phyloP scores from a whole-genome alignment of 2,329 filamentous ascomycete genomes.

The Talaromyces funiculosus region DNA sequence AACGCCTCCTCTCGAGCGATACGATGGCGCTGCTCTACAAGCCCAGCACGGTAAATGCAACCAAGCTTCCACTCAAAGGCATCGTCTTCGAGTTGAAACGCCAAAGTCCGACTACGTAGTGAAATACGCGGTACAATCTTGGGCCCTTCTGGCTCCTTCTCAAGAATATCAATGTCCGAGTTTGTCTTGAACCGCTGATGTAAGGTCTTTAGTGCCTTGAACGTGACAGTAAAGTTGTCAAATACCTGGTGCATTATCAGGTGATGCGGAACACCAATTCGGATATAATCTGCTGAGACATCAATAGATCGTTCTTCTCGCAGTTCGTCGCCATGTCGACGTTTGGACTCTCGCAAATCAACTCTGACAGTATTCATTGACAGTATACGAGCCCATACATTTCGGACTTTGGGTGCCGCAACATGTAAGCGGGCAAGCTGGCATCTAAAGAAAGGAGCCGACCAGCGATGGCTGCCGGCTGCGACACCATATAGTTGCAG shows the following conservation, averaged over 20 bases:
- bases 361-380: constrained; percentile 76
- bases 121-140: constrained; percentile 84
- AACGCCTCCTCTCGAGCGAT: constrained; percentile 88
- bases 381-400: constrained; percentile 79
- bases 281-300: constrained; percentile 75
- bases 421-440: constrained; percentile 80
- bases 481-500: constrained; percentile 79
- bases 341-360: constrained; percentile 71
- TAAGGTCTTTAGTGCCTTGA: constrained; percentile 85
- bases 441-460: constrained; percentile 71
- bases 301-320: constrained; percentile 79
- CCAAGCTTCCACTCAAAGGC: constrained; percentile 97
- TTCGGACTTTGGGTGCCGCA: constrained; percentile 73
- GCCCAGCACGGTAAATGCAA: constrained; percentile 83
- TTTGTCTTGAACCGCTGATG: constrained; percentile 86
- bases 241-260: constrained; percentile 82
- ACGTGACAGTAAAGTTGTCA: constrained; percentile 85
- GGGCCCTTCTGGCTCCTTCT: constrained; percentile 77
- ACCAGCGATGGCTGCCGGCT: constrained; percentile 79
- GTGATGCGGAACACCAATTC: constrained; percentile 84
- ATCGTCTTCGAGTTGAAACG: constrained; percentile 93
- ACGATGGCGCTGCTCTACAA: constrained; percentile 84
- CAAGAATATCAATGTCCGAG: constrained; percentile 79
- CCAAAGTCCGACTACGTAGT: constrained; percentile 69
- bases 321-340: constrained; percentile 57